Percentiles rank a stretch among this genome's conserved stretches.
Evolutionary conservation across 2,329 filamentous ascomycete genomes (phyloP).

Genomic region (Aspergillus puulaauensis): DNA sequence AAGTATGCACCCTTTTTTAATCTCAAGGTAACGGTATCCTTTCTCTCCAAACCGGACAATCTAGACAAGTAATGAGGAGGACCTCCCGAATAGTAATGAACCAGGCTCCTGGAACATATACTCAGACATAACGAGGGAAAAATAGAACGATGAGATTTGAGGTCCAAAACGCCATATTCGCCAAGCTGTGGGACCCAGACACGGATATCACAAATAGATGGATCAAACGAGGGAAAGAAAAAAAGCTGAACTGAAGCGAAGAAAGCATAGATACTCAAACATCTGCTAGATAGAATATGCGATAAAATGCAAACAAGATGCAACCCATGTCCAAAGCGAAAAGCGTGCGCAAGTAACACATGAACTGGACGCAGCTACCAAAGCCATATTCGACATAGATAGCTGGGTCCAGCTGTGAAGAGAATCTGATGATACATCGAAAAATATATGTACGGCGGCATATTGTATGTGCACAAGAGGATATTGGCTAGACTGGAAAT

Average conservation of each 20-base stretch:
- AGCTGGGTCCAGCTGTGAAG: slow-evolving; percentile 16
- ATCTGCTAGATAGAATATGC: slow-evolving; percentile 14
- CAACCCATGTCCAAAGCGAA: slow-evolving; percentile 11
- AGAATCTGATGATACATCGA: slow-evolving; percentile 32
- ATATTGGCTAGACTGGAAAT: neutral
- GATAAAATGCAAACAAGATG: slow-evolving; percentile 14
- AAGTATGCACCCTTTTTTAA: neutral
- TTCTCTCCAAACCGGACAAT: neutral
- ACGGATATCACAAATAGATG: slow-evolving; percentile 25
- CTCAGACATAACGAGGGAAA: neutral
- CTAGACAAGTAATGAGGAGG: neutral
- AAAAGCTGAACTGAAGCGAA: neutral
- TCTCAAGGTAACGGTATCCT: neutral
- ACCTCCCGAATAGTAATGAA: neutral
- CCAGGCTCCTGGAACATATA: neutral
- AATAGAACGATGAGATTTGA: slow-evolving; percentile 5
- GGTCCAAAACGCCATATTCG: slow-evolving; percentile 20
- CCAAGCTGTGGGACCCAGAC: slow-evolving; percentile 25
- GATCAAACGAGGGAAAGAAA: slow-evolving; percentile 8
- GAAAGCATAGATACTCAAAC: slow-evolving; percentile 8
- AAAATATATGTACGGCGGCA: slow-evolving; percentile 22
- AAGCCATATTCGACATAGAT: slow-evolving; percentile 14
- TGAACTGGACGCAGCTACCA: slow-evolving; percentile 8
- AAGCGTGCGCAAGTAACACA: slow-evolving; percentile 15
- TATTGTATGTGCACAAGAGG: slow-evolving; percentile 28